Evolutionary conservation across 306 rosid species (phyloP), one percentile per base, ranked within the genome.

Genomic region (Pyrus bretschneideri): DNA sequence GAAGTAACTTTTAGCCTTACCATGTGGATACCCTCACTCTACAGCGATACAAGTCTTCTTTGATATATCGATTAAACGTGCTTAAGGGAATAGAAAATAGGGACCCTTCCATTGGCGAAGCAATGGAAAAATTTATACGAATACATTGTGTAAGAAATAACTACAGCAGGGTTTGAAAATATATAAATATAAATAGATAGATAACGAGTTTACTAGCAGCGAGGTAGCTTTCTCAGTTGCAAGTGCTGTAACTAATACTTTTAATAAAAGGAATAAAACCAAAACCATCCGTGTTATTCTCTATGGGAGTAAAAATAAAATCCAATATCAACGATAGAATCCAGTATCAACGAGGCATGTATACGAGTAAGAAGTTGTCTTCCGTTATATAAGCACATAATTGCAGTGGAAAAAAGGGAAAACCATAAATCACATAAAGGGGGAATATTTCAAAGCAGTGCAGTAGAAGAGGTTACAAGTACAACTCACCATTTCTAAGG

Each of bases 401-500:
- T 14, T 4, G 40, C 23, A 15, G 51, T 9, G 14, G 2, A 1
- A 33, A 58, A 72, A n/a, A 38, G 40, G 40, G n/a, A 3, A 46
- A 21, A 19, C 49, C 42, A 73, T 12, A 61, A 61, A n/a, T 61
- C 4, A 10, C 44, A 40, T 40, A 25, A 27, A 61, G 59, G 14
- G 22, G 21, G 22, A 11, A 42, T 12, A 15, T 35, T 59, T 72
- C 27, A 74, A 31, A 72, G 62, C 51, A 11, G 63, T 49, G 35
- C 25, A 3, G 66, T 22, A 25, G 79, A 57, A 30, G 35, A 55
- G 73, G 44, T 13, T 71, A 66, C 67, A 82, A 1, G 14, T 80
- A 69, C 67, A 82, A 72, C 88, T 90, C 78, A 95, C 98, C 98
- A 92, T 95, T 85, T 95, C 98, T 70, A 95, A 87, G 77, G 97